Evolutionary conservation across 148 eudicot species (phyloP).

Genomic region (Diospyros kaki): DNA sequence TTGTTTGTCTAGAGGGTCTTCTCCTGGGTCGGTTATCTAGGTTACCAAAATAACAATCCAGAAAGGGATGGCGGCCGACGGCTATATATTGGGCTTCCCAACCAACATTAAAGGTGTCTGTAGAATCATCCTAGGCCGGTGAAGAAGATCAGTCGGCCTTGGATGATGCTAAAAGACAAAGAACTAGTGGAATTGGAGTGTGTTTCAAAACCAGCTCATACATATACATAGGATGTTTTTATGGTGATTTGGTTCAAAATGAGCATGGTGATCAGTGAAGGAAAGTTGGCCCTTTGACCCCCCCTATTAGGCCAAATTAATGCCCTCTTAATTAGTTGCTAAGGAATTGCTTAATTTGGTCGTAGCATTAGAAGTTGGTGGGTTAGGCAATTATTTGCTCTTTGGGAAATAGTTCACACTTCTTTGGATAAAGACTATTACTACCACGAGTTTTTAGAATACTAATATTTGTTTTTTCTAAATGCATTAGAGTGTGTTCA

Average conservation of each 20-base stretch:
- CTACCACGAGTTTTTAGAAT: too few relatives aligned
- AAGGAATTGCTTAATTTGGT: too few relatives aligned
- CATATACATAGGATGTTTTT: background rate
- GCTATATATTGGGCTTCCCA: background rate
- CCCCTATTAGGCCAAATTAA: background rate
- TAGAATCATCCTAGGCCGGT: background rate
- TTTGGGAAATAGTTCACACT: too few relatives aligned
- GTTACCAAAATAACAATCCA: background rate
- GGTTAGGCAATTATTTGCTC: too few relatives aligned
- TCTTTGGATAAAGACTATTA: too few relatives aligned
- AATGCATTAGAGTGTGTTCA: too few relatives aligned
- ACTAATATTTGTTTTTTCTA: too few relatives aligned
- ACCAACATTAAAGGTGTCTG: conserved; percentile 11
- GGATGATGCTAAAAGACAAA: conserved; percentile 2
- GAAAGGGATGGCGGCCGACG: background rate
- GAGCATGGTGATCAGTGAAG: background rate
- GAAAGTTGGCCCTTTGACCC: background rate
- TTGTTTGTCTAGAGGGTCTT: background rate
- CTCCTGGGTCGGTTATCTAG: background rate
- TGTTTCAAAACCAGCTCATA: background rate
- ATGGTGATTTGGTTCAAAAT: background rate
- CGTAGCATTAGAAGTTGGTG: too few relatives aligned
- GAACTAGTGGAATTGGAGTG: background rate
- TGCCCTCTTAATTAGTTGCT: background rate
- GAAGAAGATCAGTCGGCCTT: background rate